Base-by-base conservation (phyloP, 2,329 filamentous ascomycete genomes). In the Mycosphaerella sp. region DNA sequence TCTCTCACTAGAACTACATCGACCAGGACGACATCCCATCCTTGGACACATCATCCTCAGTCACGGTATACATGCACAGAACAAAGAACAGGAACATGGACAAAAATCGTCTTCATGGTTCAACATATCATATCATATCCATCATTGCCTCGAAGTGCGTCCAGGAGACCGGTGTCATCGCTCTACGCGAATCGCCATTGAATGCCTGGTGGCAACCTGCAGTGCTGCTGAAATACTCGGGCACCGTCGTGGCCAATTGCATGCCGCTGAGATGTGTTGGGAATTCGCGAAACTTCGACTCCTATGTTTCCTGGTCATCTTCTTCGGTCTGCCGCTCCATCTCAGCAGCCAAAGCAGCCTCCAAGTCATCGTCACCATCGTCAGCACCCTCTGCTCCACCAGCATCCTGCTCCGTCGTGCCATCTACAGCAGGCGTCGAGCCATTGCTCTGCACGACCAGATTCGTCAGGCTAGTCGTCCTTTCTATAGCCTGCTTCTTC, bases 261-360 rank as follows among this genome's bases (percentile, higher is more conserved):
- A 25, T 5, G 5, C 21, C 21, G 4, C 21, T 25, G 21, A 6
- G 5, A 25, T 25, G 21, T 25, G 21, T 6, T 25, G 21, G 21
- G 21, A 25, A 6, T 5, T 25, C 21, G 21, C 21, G 5, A 25
- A 6, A 6, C 21, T 25, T 5, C 21, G 7, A 6, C 3, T 45
- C 21, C 17, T 41, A 21, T 28, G n/a, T 17, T 12, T 21, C 34
- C 32, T 50, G 44, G 18, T 53, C 67, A 44, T 70, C 69, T 13
- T 70, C 69, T 17, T 70, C 60, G 12, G 52, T 60, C 44, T 62
- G 52, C 44, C 59, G 57, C 42, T 59, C 69, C 61, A 75, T 65
- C 55, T 73, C 75, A 3, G 70, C 73, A 54, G 71, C 71, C 52
- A 75, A 57, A 49, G 72, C 71, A n/a, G 79, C 78, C 66, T 84